A percentile compares a stretch with the other conserved stretches of the same genome.
Conservation (phyloP, 257 asterid genomes). For the Penstemon eatonii region DNA sequence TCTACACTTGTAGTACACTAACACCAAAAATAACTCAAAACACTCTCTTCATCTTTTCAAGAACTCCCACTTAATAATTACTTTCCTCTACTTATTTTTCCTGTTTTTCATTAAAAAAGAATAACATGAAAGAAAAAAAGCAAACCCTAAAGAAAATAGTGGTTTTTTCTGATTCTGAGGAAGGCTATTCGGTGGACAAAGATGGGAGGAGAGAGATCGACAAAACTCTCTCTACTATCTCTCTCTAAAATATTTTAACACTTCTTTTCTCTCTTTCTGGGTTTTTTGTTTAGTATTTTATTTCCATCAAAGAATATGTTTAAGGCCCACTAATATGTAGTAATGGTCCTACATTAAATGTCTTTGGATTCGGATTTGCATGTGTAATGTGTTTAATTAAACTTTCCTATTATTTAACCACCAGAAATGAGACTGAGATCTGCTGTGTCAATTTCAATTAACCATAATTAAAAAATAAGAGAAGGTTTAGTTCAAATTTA, state of each 20-base stretch:
- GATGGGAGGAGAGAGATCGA: conserved; percentile 44
- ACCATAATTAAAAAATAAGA: neutral
- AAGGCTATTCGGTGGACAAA: conserved; percentile 40
- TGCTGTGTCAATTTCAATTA: neutral
- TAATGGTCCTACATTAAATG: conserved; percentile 32
- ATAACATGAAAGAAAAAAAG: conserved; percentile 2
- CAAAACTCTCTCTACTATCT: conserved; percentile 41
- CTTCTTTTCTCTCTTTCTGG: conserved; percentile 29
- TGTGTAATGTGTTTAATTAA: conserved; percentile 10
- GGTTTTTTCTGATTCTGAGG: conserved; percentile 30
- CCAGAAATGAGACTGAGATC: conserved; percentile 3
- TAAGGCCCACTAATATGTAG: conserved; percentile 28
- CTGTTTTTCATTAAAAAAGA: conserved; percentile 11
- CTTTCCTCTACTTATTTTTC: neutral
- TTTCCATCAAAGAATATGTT: neutral
- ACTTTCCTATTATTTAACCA: neutral
- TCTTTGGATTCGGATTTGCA: conserved; percentile 43
- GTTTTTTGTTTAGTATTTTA: neutral
- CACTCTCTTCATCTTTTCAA: conserved; percentile 21
- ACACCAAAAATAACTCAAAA: conserved; percentile 19
- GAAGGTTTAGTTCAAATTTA: neutral
- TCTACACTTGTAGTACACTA: conserved; percentile 28
- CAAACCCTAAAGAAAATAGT: conserved; percentile 22
- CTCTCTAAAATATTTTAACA: conserved; percentile 27
- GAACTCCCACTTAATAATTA: neutral